phyloP scores from a whole-genome alignment of 2,329 filamentous ascomycete species.

The Penicillium sp. region DNA sequence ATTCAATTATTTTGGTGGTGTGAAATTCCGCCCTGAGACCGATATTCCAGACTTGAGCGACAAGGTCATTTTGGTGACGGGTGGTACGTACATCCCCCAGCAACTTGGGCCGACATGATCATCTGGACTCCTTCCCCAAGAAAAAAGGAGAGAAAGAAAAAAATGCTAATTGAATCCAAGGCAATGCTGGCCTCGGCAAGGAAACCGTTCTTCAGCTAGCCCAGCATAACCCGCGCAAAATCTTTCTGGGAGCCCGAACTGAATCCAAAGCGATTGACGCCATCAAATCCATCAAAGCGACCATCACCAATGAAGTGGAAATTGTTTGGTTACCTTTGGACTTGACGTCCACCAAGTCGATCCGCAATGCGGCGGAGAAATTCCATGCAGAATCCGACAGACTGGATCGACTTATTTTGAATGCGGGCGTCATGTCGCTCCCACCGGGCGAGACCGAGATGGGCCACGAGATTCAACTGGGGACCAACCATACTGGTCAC shows the following conservation, averaged over 20 bases:
- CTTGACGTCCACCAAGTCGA: conserved; percentile 39
- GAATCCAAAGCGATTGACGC: conserved; percentile 18
- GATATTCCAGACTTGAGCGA: conserved; percentile 31
- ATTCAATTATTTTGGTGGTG: conserved; percentile 16
- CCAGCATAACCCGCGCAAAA: conserved; percentile 35
- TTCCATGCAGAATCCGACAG: conserved; percentile 19
- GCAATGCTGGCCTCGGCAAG: conserved; percentile 46
- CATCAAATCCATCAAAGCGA: conserved; percentile 15
- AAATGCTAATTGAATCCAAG: conserved; percentile 10
- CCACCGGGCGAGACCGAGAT: conserved; percentile 30
- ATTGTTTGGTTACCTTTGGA: conserved; percentile 33
- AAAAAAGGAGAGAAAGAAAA: too few relatives aligned
- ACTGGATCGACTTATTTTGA: conserved; percentile 37
- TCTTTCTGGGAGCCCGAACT: conserved; percentile 35
- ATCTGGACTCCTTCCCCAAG: conserved; percentile 2
- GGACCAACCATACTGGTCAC: conserved; percentile 37
- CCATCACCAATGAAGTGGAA: conserved; percentile 11
- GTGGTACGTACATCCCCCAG: conserved; percentile 20
- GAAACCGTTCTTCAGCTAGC: conserved; percentile 38
- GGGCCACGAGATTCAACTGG: conserved; percentile 36
- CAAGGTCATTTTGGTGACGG: conserved; percentile 34
- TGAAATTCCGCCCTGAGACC: conserved; percentile 26
- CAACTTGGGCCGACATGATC: conserved; percentile 18
- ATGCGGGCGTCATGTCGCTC: conserved; percentile 40
- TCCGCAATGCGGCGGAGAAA: conserved; percentile 33